Evolutionary conservation across 257 asterid genomes (phyloP).

Genomic region (Solanum chilense): DNA sequence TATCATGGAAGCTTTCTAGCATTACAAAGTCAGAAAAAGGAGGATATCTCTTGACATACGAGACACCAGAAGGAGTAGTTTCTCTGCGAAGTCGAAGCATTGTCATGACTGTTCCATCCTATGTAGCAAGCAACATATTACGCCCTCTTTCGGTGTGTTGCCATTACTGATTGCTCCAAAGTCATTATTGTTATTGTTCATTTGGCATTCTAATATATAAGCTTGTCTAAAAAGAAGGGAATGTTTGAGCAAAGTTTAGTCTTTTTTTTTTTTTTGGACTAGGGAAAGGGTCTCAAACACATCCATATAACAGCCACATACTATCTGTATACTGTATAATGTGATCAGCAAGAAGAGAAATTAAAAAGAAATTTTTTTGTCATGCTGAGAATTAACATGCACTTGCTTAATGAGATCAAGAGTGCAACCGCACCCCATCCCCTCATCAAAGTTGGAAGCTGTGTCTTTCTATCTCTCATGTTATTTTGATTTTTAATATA

Average conservation of each 20-base stretch:
- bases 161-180: not conserved
- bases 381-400: not conserved
- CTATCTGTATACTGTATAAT: not conserved
- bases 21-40: constrained; percentile 54
- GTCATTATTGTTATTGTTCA: not conserved
- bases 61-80: constrained; percentile 73
- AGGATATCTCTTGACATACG: constrained; percentile 55
- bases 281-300: not conserved
- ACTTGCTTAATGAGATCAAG: not conserved
- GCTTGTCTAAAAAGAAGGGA: not conserved
- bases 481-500: not conserved
- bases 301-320: not conserved
- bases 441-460: not conserved
- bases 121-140: constrained; percentile 65
- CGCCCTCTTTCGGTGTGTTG: constrained; percentile 82
- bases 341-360: not conserved
- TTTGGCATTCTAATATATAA: not conserved
- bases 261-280: not conserved
- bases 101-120: constrained; percentile 83
- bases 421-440: not conserved
- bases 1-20: constrained; percentile 73
- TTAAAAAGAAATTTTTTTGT: not conserved
- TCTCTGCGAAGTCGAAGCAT: constrained; percentile 59
- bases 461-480: not conserved
- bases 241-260: not conserved